Evolutionary conservation across 2,329 filamentous ascomycete species (phyloP), one percentile per base, ranked within the genome.

Genomic region (Fusarium secorum): DNA sequence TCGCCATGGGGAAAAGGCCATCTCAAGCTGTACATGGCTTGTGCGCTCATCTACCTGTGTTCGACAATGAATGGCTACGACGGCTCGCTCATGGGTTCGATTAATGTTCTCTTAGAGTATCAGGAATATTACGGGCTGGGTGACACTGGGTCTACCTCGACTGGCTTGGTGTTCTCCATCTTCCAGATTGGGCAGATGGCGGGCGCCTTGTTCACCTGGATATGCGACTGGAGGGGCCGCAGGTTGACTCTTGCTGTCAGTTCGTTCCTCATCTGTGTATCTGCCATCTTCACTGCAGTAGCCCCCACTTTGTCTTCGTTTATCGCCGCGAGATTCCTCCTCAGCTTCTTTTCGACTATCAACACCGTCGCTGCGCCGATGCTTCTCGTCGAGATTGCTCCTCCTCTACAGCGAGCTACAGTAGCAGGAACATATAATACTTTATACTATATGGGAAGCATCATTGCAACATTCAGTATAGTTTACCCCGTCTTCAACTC

Each of bases 401-500:
- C 45, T 10, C 45, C 45, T 48, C 15, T 48, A 7, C 45, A 48
- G 7, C 45, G 45, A 22, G 45, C 45, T 5, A 48, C 45, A 1
- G 45, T 48, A 2, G 45, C 45, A 5, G 45, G 45, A 18, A 48
- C 26, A 10, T 48, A 22, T 1, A 48, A 48, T n/a, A 48, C 45
- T 3, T 7, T 48, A 2, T 48, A 32, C 15, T 48, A 48, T 1
- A 48, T 48, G 28, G 45, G 45, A 22, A 48, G 45, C 4, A 48
- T 48, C 7, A 30, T 48, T 22, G 45, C 45, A 22, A 48, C 45
- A 22, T 48, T 48, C 45, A 48, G 45, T 48, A 18, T 2, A 4
- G 1, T 2, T 2, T 22, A 4, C 10, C 11, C n/a, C 2, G 7
- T 1, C 1, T 32, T 4, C 10, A 10, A 32, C 15, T 10, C 0